Evolutionary conservation across 2,329 filamentous ascomycete genomes (phyloP), one percentile per base, ranked within the genome.

Genomic region (Tolypocladium amazonense): DNA sequence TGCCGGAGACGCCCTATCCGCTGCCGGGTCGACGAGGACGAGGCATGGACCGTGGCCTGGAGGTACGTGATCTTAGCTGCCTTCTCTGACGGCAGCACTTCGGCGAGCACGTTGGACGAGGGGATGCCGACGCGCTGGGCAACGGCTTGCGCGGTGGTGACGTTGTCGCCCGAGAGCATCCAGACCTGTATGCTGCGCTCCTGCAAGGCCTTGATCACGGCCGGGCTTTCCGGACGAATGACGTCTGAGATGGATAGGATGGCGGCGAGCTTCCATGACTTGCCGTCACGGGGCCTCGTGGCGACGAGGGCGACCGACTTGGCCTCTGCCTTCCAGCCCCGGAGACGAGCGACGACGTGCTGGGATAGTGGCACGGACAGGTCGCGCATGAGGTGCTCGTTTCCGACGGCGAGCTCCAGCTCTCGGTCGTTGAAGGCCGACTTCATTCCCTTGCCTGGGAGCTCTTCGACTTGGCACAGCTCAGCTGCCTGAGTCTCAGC

Each of bases 81-180:
- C 74, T 97, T 97, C 65, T 94, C 83, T 23, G 88, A 86, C 0
- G 93, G 92, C 14, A 96, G 83, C 5, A 96, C 91, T 64, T 90
- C 90, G 14, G 92, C 91, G 63, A 96, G 89, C 64, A 97, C 87
- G 69, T 95, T 89, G 59, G 79, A 75, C 0, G 78, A 68, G 0
- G 85, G 81, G 64, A 97, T 96, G 27, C 90, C 90, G 23, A 96
- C 79, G 67, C 84, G 84, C 2, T 79, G 75, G 1, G 89, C 92
- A 3, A 97, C 90, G 0, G 91, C 90, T 25, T 81, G 79, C 2
- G 92, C 92, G 0, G 92, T 97, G n/a, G 79, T 86, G n/a, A 79
- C 76, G 69, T 96, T 96, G 76, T 97, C 92, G 37, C 92, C 92
- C 0, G 91, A 95, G 43, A 96, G 86, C 90, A 97, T 95, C 85